phyloP scores from a whole-genome alignment of 257 asterid species.

The Haberlea rhodopensis region DNA sequence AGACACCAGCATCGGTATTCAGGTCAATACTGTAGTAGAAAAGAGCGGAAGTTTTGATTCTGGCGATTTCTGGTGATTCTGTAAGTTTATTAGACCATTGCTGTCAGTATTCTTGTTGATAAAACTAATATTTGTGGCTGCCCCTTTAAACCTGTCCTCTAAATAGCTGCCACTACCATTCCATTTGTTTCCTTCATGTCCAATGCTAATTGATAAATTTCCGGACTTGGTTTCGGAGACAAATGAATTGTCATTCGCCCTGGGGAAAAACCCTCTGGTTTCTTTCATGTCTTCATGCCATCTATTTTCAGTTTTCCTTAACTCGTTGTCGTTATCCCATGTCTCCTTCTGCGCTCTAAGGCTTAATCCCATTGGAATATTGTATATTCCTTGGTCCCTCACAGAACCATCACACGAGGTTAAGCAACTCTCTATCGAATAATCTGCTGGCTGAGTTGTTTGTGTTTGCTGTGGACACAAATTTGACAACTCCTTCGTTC shows the following conservation, averaged over 20 bases:
- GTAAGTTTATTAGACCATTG: constrained; percentile 26
- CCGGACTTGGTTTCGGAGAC: constrained; percentile 30
- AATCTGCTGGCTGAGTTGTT: too few relatives aligned
- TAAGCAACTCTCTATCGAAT: too few relatives aligned
- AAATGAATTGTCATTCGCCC: constrained; percentile 30
- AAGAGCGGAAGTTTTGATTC: constrained; percentile 43
- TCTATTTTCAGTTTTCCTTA: constrained; percentile 33
- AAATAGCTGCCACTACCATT: too few relatives aligned
- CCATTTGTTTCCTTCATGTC: too few relatives aligned
- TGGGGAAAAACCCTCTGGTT: constrained; percentile 28
- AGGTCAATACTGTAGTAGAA: constrained; percentile 60
- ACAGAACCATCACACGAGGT: too few relatives aligned
- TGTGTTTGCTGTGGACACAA: too few relatives aligned
- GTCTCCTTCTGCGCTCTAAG: constrained; percentile 30
- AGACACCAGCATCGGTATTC: constrained; percentile 46
- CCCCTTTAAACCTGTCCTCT: too few relatives aligned
- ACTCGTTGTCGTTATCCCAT: constrained; percentile 30
- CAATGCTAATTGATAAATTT: constrained; percentile 68
- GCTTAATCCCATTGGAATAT: constrained; percentile 35
- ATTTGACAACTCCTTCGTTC: too few relatives aligned
- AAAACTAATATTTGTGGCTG: constrained; percentile 27
- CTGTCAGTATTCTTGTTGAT: constrained; percentile 19
- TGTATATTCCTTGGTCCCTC: constrained; percentile 49
- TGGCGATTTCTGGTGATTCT: constrained; percentile 38
- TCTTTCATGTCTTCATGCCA: constrained; percentile 54